Evolutionary conservation across 2,329 filamentous ascomycete species (phyloP), one percentile per base, ranked within the genome.

Genomic region (Sordariomycetes sp.): DNA sequence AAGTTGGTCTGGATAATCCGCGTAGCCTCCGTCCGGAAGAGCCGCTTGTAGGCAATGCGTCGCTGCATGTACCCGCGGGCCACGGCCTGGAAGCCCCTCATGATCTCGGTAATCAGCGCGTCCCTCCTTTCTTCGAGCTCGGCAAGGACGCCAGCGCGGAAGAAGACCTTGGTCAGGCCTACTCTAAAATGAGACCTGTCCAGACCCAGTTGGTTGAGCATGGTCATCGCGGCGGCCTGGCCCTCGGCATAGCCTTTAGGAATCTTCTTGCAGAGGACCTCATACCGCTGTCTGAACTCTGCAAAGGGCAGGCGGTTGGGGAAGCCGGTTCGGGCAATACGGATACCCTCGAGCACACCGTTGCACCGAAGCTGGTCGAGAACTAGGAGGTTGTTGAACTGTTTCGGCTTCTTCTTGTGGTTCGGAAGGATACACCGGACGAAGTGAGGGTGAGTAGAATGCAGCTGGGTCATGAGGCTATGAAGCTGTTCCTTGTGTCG

Each of bases 401-500:
- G 87, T 71, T 99, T 99, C 0, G 94, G 90, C 25, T 86, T 82
- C 72, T 99, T 99, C 72, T 96, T 96, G 76, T 99, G 94, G 67
- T 99, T 99, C 3, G 94, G 95, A 59, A 99, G 78, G 61, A 99
- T 99, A 68, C 94, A 99, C 53, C 94, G 88, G 34, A 99, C 94
- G 68, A 99, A 99, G 70, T 99, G 94, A 59, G 95, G 95, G 68
- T 99, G 94, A 0, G 94, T 99, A 0, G 89, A 95, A 69, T 99
- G 88, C 17, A 99, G 80, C 65, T 97, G 90, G 15, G 80, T 78
- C 94, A 99, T 99, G 59, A 99, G 75, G 60, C 85, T 95, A n/a
- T 90, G 89, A n/a, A 99, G 80, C 64, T 97, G 92, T 69, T 99
- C 94, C 71, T 99, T 99, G 76, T 99, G 94, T 64, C 90, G 82